Evolutionary conservation across 768 basidiomycete species (phyloP).

Genomic region (Hemileccinum impolitum): DNA sequence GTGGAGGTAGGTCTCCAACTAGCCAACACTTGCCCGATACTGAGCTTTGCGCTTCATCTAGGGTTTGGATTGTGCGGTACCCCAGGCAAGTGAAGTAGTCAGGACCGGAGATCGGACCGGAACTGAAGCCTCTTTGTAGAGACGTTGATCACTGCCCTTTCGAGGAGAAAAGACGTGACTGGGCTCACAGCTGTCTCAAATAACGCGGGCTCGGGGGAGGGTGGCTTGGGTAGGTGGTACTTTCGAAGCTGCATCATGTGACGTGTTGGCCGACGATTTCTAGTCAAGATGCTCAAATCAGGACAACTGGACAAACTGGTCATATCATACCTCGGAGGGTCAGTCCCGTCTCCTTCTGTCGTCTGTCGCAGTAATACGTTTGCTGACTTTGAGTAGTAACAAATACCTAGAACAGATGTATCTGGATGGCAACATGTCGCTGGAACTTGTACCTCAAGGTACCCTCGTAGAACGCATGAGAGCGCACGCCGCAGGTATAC

Average conservation of each 20-base stretch:
- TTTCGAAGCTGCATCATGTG: not conserved
- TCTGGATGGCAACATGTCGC: slow-evolving; percentile 71
- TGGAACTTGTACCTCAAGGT: slow-evolving; percentile 88
- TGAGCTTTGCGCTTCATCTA: slow-evolving; percentile 24
- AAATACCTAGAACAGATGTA: slow-evolving; percentile 81
- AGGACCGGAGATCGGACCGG: not conserved
- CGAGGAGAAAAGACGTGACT: slow-evolving; percentile 63
- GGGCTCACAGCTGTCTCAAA: slow-evolving; percentile 81
- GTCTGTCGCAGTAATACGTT: not conserved
- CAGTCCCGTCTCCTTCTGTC: slow-evolving; percentile 14
- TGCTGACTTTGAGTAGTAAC: slow-evolving; percentile 45
- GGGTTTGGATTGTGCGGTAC: slow-evolving; percentile 91
- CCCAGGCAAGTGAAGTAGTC: slow-evolving; percentile 48
- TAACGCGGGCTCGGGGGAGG: slow-evolving; percentile 70
- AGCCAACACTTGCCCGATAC: slow-evolving; percentile 19
- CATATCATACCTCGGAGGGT: slow-evolving; percentile 86
- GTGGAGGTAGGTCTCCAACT: slow-evolving; percentile 57
- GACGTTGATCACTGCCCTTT: slow-evolving; percentile 72
- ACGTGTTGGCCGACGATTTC: not conserved
- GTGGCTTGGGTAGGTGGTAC: slow-evolving; percentile 55
- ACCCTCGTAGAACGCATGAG: slow-evolving; percentile 86
- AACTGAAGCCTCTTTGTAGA: slow-evolving; percentile 39
- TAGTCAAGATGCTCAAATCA: slow-evolving; percentile 69
- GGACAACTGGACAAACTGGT: slow-evolving; percentile 79
- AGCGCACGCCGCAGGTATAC: slow-evolving; percentile 82